Evolutionary conservation across 257 asterid genomes (phyloP).

Genomic region (Nicotiana obtusifolia): DNA sequence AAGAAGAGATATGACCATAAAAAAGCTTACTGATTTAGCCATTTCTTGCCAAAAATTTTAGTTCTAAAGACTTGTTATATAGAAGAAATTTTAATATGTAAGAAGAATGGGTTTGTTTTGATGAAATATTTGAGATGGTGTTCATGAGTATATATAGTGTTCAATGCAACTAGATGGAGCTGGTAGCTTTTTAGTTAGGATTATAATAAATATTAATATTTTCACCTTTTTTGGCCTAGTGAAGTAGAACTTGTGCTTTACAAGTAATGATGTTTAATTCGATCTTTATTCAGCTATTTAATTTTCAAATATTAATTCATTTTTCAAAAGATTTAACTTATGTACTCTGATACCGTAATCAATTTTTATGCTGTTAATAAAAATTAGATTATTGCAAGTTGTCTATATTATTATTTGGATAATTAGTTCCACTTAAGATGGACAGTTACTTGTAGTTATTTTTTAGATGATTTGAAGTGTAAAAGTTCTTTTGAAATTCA

Average conservation of each 20-base stretch:
- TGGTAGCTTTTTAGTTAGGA: conserved; percentile 41
- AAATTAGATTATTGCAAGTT: too few relatives aligned
- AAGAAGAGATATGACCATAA: conserved; percentile 33
- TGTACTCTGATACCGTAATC: too few relatives aligned
- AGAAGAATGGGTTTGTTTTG: conserved; percentile 17
- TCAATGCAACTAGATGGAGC: conserved; percentile 29
- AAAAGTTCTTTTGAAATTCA: too few relatives aligned
- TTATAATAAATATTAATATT: neutral
- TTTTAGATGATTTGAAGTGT: too few relatives aligned
- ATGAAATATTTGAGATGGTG: conserved; percentile 16
- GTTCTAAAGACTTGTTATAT: neutral
- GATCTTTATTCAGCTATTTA: neutral
- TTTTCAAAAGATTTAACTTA: too few relatives aligned
- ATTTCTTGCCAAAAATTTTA: conserved; percentile 16
- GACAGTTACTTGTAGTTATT: too few relatives aligned
- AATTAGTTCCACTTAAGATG: too few relatives aligned
- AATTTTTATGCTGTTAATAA: too few relatives aligned
- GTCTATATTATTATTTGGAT: too few relatives aligned
- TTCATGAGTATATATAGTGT: conserved; percentile 30
- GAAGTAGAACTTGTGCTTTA: conserved; percentile 10
- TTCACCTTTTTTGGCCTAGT: neutral
- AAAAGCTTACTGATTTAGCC: conserved; percentile 32
- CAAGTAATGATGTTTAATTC: neutral
- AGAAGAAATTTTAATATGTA: neutral
- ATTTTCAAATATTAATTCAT: neutral